phyloP scores from a whole-genome alignment of 2,329 filamentous ascomycete species.

The Fusarium sacchari region DNA sequence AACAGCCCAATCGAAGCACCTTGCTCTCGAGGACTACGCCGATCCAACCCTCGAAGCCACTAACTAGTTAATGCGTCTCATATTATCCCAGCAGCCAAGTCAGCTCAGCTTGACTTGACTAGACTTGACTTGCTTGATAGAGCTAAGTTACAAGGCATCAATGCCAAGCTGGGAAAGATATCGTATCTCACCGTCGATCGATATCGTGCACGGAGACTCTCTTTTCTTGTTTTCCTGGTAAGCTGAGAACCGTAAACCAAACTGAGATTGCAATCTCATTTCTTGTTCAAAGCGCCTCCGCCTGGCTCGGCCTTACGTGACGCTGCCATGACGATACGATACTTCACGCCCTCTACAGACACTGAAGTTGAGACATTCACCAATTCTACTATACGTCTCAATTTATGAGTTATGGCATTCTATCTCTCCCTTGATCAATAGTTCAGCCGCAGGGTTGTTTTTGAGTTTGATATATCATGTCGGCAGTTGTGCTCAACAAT shows the following conservation, averaged over 20 bases:
- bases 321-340: constrained; percentile 40
- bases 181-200: constrained; percentile 23
- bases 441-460: not conserved
- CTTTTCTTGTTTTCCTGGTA: constrained; percentile 4
- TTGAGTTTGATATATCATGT: not conserved
- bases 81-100: constrained; percentile 31
- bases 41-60: constrained; percentile 31
- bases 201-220: constrained; percentile 25
- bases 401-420: not conserved
- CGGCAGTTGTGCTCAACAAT: not conserved
- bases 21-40: constrained; percentile 9
- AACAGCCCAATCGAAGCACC: constrained; percentile 16
- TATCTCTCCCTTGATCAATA: not conserved
- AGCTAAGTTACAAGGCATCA: not conserved
- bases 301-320: constrained; percentile 31
- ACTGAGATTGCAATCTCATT: constrained; percentile 16
- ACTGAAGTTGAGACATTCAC: constrained; percentile 7
- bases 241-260: constrained; percentile 11
- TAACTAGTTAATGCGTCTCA: constrained; percentile 43
- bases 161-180: constrained; percentile 12
- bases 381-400: constrained; percentile 18
- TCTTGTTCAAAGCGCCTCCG: constrained; percentile 23
- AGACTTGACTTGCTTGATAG: not conserved
- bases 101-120: not conserved
- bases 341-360: constrained; percentile 14